These are phyloP conservation scores for Macrocystidia cucumis DNA, from an alignment of 1,284 basidiomycete genomes.

Conservation along the genomic window DNA sequence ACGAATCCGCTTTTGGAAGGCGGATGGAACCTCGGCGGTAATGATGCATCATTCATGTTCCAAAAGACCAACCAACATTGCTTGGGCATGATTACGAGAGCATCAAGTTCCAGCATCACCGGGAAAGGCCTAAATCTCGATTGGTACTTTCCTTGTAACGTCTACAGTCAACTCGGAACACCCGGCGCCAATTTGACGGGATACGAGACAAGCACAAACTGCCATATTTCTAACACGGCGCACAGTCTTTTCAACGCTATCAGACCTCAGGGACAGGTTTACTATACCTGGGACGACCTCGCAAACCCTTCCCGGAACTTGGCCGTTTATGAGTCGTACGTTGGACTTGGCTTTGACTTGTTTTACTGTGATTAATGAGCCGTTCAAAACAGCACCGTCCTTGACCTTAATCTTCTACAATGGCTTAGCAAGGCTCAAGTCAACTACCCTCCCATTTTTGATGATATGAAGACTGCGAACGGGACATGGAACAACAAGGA, in stretches of 20 bases:
- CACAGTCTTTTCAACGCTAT: conserved; percentile 41
- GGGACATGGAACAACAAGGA: conserved; percentile 79
- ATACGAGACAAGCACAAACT: conserved; percentile 60
- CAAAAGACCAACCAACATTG: conserved; percentile 88
- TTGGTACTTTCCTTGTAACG: conserved; percentile 97
- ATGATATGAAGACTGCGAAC: conserved; percentile 65
- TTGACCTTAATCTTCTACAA: conserved; percentile 81
- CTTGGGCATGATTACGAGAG: conserved; percentile 66
- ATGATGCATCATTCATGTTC: conserved; percentile 92
- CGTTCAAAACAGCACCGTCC: conserved; percentile 66
- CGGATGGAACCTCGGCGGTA: conserved; percentile 72
- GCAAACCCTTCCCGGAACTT: conserved; percentile 66
- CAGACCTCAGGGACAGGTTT: conserved; percentile 75
- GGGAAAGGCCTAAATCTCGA: conserved; percentile 47
- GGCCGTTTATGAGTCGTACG: conserved; percentile 87
- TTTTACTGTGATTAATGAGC: conserved; percentile 3
- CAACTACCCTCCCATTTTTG: conserved; percentile 76
- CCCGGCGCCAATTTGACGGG: conserved; percentile 58
- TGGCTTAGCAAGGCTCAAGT: conserved; percentile 81
- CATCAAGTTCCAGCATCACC: conserved; percentile 61
- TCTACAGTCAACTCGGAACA: conserved; percentile 71
- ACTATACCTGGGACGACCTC: conserved; percentile 89
- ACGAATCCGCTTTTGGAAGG: conserved; percentile 81
- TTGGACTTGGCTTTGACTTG: conserved; percentile 12
- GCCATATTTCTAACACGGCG: conserved; percentile 61